Conservation (phyloP, 192 early-diverging fungal genomes). For the Chytriomyces hyalinus region DNA sequence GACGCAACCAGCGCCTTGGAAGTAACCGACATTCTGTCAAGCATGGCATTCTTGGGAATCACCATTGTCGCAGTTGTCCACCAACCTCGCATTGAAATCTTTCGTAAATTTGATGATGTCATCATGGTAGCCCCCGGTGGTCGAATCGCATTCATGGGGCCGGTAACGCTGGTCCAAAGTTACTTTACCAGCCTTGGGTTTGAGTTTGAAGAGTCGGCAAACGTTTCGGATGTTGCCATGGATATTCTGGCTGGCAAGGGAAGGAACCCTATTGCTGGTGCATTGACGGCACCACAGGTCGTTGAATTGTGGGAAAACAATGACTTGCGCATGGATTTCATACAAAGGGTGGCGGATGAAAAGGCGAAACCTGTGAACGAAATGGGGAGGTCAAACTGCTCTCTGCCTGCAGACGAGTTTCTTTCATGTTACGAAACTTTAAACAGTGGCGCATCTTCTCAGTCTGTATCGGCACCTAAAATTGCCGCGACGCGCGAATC, state of each 20-base stretch:
- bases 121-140: constrained; percentile 77
- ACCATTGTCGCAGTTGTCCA: constrained; percentile 80
- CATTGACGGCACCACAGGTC: constrained; percentile 2
- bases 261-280: constrained; percentile 7
- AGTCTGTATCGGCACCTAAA: too few species aligned
- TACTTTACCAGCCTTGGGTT: constrained; percentile 49
- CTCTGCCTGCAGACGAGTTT: too few species aligned
- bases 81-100: constrained; percentile 83
- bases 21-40: constrained; percentile 76
- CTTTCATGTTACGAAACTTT: too few species aligned
- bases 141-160: constrained; percentile 58
- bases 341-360: background rate
- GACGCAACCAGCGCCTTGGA: constrained; percentile 73
- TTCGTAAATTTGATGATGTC: constrained; percentile 77
- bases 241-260: constrained; percentile 53
- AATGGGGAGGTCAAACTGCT: too few species aligned
- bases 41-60: constrained; percentile 68
- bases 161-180: constrained; percentile 18
- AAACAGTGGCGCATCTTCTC: too few species aligned
- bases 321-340: constrained; percentile 9
- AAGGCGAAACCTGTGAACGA: background rate
- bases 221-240: constrained; percentile 53
- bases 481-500: too few species aligned
- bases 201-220: constrained; percentile 37
- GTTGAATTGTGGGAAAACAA: constrained; percentile 35